Conservation (phyloP, 768 basidiomycete species). For the Termitomyces sp. region DNA sequence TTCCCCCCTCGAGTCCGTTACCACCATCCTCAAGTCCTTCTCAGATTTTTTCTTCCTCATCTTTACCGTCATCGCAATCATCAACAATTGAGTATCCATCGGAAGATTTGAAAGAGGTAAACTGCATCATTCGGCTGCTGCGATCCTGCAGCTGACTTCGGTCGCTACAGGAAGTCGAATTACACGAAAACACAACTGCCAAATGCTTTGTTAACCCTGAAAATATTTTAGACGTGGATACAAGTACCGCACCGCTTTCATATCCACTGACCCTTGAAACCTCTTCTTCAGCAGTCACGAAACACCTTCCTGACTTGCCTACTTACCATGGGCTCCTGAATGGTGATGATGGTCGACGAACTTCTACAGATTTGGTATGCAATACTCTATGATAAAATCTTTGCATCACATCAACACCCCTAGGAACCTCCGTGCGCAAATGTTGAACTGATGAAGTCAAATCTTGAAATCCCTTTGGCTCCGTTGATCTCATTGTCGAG, state of each 20-base stretch:
- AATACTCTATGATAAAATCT: too few species aligned
- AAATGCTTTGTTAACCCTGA: neutral
- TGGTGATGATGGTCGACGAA: neutral
- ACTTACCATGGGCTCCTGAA: neutral
- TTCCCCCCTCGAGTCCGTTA: slow-evolving; percentile 18
- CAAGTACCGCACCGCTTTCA: neutral
- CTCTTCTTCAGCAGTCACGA: too few species aligned
- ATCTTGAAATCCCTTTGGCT: neutral
- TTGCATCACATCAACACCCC: neutral
- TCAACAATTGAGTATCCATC: neutral
- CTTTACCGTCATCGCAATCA: slow-evolving; percentile 31
- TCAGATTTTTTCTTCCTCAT: slow-evolving; percentile 40
- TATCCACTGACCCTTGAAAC: neutral
- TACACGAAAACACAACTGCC: neutral
- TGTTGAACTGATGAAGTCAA: neutral
- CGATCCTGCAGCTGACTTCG: neutral
- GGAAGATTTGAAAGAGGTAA: slow-evolving; percentile 7
- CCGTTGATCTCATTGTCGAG: neutral
- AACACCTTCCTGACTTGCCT: neutral
- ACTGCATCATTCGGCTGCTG: neutral
- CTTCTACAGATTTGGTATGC: neutral
- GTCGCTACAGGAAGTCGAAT: neutral
- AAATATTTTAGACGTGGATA: neutral
- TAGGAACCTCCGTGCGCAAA: neutral
- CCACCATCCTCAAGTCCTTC: slow-evolving; percentile 48